These are phyloP conservation scores for Stentor coeruleus DNA, from an alignment of 73 alveolate species.

Conservation along the genomic window DNA sequence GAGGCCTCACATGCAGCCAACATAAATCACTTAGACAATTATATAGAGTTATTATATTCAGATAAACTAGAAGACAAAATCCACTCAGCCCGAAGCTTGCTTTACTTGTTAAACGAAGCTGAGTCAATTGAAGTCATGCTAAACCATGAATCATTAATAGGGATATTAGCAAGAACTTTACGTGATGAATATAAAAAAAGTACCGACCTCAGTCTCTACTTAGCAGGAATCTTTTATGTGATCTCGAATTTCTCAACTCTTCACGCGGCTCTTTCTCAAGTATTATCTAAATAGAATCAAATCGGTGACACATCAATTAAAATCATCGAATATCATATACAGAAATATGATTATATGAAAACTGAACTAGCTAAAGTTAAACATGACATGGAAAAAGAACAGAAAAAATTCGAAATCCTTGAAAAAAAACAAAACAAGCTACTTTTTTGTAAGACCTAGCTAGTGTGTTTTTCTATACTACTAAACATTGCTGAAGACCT, in stretches of 20 bases:
- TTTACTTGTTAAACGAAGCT: conserved; percentile 12
- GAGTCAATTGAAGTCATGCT: conserved; percentile 16
- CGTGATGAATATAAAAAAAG: conserved; percentile 90
- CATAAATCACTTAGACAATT: background rate
- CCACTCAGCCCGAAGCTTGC: background rate
- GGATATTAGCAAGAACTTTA: conserved; percentile 76
- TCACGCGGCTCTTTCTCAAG: conserved; percentile 66
- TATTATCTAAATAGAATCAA: conserved; percentile 47
- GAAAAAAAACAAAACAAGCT: conserved; percentile 94
- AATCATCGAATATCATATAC: conserved; percentile 86
- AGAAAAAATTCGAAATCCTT: conserved; percentile 61
- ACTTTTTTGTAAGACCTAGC: conserved; percentile 43
- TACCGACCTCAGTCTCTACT: conserved; percentile 81
- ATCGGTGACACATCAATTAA: conserved; percentile 93
- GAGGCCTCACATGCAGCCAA: conserved; percentile 8
- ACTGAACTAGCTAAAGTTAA: conserved; percentile 45
- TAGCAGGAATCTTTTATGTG: conserved; percentile 87
- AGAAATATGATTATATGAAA: conserved; percentile 83
- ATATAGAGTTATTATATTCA: conserved; percentile 3
- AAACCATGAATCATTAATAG: conserved; percentile 40
- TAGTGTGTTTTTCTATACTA: conserved; percentile 84
- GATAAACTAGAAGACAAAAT: conserved; percentile 19
- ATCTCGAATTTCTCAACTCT: conserved; percentile 84
- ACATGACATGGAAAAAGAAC: conserved; percentile 60
- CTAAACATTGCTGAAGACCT: conserved; percentile 96